A percentile compares a stretch with the other conserved stretches of the same genome.
These are phyloP conservation scores for Flueggea neowawraea DNA, from an alignment of 441 rosid species.

Conservation along the genomic window DNA sequence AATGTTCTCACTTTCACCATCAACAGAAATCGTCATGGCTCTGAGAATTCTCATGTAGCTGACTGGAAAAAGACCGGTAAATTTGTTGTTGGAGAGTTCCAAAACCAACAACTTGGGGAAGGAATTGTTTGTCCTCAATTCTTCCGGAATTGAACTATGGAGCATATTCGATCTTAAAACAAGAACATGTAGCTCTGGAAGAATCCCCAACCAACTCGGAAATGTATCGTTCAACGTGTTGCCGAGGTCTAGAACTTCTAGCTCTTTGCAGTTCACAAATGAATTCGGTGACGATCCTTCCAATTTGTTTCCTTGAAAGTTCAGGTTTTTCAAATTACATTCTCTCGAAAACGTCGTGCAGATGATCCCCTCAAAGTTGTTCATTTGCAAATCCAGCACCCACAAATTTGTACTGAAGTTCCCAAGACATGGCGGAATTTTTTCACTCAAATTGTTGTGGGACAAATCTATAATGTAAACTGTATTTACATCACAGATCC, in stretches of 20 bases:
- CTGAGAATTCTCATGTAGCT: background rate
- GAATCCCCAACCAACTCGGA: background rate
- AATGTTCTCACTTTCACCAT: background rate
- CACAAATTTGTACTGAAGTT: background rate
- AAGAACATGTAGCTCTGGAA: background rate
- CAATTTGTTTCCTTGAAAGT: constrained; percentile 4
- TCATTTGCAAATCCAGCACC: background rate
- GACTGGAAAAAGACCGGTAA: constrained; percentile 2
- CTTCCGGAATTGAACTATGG: background rate
- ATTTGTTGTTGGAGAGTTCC: background rate
- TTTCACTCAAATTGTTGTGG: constrained; percentile 3
- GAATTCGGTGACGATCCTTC: constrained; percentile 2
- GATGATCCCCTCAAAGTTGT: background rate
- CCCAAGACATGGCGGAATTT: constrained; percentile 9
- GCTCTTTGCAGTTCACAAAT: background rate
- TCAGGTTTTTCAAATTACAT: background rate
- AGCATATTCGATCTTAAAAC: background rate
- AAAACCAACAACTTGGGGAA: background rate
- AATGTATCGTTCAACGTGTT: background rate
- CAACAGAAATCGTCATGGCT: background rate
- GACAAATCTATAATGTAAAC: constrained; percentile 10
- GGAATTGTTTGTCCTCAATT: background rate
- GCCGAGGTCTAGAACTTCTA: constrained; percentile 3
- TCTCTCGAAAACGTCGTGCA: background rate
- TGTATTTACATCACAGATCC: background rate